Evolutionary conservation across 768 basidiomycete species (phyloP).

Genomic region (Russula abietina): DNA sequence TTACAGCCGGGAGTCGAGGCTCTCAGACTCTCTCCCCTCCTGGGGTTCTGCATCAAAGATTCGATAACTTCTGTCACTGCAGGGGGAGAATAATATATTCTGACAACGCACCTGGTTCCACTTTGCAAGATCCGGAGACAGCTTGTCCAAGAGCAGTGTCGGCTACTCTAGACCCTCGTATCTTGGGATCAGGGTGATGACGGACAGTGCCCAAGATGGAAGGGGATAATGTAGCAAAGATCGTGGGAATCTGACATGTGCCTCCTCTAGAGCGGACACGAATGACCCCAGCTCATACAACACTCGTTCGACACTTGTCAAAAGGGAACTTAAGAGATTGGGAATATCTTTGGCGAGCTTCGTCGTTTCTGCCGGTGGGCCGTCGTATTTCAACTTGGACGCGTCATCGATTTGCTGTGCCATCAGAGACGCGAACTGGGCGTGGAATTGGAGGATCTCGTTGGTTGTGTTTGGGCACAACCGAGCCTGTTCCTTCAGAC

Average conservation of each 20-base stretch:
- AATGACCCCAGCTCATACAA: background rate
- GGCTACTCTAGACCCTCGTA: background rate
- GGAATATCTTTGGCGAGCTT: slow-evolving; percentile 16
- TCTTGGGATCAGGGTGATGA: no score
- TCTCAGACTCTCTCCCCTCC: slow-evolving; percentile 9
- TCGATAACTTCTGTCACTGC: background rate
- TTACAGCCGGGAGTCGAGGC: slow-evolving; percentile 6
- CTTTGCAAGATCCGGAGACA: slow-evolving; percentile 4
- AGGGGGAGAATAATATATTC: no score
- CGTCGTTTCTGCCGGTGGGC: slow-evolving; percentile 7
- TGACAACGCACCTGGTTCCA: slow-evolving; percentile 1
- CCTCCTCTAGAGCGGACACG: slow-evolving; percentile 10
- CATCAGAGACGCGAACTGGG: slow-evolving; percentile 12
- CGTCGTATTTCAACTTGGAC: slow-evolving; percentile 14
- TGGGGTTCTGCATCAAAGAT: slow-evolving; percentile 6
- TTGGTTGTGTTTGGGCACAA: slow-evolving; percentile 15
- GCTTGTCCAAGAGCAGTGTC: slow-evolving; percentile 10
- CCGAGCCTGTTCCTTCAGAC: slow-evolving; percentile 5
- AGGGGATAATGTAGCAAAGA: background rate
- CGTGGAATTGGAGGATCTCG: slow-evolving; percentile 14
- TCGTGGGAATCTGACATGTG: background rate
- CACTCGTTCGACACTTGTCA: background rate
- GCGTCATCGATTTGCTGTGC: no score
- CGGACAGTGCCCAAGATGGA: background rate
- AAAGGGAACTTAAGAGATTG: slow-evolving; percentile 2